Conservation (phyloP, 2,329 filamentous ascomycete species). For the Colletotrichum zoysiae region DNA sequence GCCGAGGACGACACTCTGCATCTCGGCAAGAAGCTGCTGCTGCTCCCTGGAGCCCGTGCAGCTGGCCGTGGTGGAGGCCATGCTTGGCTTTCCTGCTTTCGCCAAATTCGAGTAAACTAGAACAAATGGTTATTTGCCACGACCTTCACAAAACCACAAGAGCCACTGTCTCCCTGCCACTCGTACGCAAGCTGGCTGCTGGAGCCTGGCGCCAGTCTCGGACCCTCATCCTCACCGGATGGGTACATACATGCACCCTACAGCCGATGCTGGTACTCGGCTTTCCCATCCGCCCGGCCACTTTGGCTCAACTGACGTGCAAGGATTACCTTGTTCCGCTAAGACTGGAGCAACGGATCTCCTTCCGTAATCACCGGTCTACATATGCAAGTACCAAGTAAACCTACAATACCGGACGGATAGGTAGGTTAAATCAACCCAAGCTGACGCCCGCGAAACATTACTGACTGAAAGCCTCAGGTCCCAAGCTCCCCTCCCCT, state of each 20-base stretch:
- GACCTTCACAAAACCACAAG: constrained; percentile 1
- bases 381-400: constrained; percentile 28
- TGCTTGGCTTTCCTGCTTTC: not conserved
- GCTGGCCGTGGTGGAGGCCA: constrained; percentile 3
- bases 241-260: constrained; percentile 38
- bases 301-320: constrained; percentile 34
- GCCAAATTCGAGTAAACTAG: not conserved
- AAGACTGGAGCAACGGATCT: constrained; percentile 28
- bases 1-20: constrained; percentile 25
- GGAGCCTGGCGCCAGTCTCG: constrained; percentile 2
- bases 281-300: constrained; percentile 30
- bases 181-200: not conserved
- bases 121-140: constrained; percentile 24
- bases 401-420: not conserved
- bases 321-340: constrained; percentile 37
- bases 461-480: constrained; percentile 15
- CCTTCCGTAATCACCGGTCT: constrained; percentile 27
- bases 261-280: constrained; percentile 32
- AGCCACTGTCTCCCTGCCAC: not conserved
- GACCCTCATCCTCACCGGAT: constrained; percentile 30
- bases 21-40: constrained; percentile 22
- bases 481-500: not conserved
- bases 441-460: constrained; percentile 11
- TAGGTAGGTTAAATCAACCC: constrained; percentile 32
- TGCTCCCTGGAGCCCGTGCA: not conserved